Evolutionary conservation across 257 asterid species (phyloP).

Genomic region (Penstemon davidsonii): DNA sequence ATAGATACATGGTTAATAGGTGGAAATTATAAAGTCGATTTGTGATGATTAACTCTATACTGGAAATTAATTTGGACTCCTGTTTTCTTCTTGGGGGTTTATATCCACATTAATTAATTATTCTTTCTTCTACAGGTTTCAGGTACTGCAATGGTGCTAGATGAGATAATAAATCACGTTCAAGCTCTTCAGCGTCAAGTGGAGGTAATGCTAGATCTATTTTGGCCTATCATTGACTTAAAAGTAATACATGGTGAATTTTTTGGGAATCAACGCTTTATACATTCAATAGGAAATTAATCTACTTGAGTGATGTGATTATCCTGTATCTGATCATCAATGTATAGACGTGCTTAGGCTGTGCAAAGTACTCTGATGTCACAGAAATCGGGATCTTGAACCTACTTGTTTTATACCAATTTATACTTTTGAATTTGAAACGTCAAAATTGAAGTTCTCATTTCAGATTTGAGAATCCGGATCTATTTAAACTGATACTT

Average conservation of each 20-base stretch:
- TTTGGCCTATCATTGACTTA: slow-evolving; percentile 13
- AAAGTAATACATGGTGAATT: slow-evolving; percentile 13
- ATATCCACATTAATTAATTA: not conserved
- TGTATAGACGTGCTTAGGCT: not conserved
- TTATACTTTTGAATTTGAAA: not conserved
- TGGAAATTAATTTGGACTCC: not conserved
- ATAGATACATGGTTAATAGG: slow-evolving; percentile 8
- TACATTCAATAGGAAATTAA: not conserved
- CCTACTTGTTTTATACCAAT: not conserved
- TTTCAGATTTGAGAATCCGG: not conserved
- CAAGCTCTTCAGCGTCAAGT: slow-evolving; percentile 94
- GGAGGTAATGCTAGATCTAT: slow-evolving; percentile 52
- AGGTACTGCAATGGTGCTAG: slow-evolving; percentile 96
- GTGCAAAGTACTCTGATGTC: not conserved
- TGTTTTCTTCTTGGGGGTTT: not conserved
- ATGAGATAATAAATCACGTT: slow-evolving; percentile 96
- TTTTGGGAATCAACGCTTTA: not conserved
- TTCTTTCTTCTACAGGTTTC: slow-evolving; percentile 60
- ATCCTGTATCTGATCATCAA: no score
- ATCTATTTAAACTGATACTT: not conserved
- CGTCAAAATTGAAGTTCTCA: not conserved
- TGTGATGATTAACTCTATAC: not conserved
- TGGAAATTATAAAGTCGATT: not conserved
- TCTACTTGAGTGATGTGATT: not conserved
- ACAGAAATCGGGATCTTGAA: no score